phyloP scores from a whole-genome alignment of 345 rosid species.

The Sisymbrium altissimum region DNA sequence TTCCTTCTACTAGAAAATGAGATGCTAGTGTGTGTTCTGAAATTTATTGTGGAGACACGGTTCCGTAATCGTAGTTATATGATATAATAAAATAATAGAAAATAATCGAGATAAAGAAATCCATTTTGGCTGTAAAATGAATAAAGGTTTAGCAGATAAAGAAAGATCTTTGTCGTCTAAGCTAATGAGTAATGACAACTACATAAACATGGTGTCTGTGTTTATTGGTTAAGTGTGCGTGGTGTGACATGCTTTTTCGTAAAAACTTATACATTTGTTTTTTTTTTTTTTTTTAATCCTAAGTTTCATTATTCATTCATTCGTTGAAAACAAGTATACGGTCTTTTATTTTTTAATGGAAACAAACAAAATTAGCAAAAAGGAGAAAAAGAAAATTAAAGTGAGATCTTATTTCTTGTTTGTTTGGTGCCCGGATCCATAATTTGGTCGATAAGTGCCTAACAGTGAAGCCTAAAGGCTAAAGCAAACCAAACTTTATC shows the following conservation, averaged over 20 bases:
- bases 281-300: no score
- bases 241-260: background rate
- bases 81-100: background rate
- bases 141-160: background rate
- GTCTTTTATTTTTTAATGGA: background rate
- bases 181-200: background rate
- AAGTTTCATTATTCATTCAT: no score
- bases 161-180: background rate
- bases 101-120: background rate
- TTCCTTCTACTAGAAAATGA: background rate
- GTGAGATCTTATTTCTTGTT: background rate
- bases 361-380: background rate
- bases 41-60: background rate
- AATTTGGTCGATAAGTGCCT: conserved; percentile 21
- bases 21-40: background rate
- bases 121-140: background rate
- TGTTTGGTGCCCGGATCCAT: conserved; percentile 18
- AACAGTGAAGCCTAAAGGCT: no score
- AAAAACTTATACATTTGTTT: no score
- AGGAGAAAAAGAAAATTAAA: background rate
- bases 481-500: conserved; percentile 22
- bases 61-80: background rate
- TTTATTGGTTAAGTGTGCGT: background rate
- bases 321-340: background rate
- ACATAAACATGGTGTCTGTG: background rate